Conservation (phyloP, 768 basidiomycete genomes). For the Neoboletus brunneissimus region DNA sequence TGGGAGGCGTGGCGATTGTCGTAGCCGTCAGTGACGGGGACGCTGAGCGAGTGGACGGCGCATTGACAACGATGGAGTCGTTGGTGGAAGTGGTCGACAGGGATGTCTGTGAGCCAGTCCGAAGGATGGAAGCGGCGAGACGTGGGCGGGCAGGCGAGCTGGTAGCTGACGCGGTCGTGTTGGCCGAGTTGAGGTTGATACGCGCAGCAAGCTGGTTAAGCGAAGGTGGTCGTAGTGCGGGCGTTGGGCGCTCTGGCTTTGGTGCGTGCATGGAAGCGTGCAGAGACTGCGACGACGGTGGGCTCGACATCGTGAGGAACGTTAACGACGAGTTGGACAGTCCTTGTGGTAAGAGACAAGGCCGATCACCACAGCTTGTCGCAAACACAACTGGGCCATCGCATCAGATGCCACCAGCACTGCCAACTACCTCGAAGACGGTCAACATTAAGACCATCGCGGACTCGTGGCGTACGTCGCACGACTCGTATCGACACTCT, state of each 20-base stretch:
- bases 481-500: not conserved
- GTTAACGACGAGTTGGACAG: conserved; percentile 12
- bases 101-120: conserved; percentile 57
- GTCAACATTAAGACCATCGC: not conserved
- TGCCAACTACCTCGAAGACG: not conserved
- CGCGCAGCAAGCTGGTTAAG: conserved; percentile 81
- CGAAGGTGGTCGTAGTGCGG: conserved; percentile 56
- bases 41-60: conserved; percentile 61
- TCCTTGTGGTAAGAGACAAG: conserved; percentile 15
- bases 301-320: conserved; percentile 30
- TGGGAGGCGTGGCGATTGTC: conserved; percentile 39
- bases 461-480: not conserved
- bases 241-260: conserved; percentile 37
- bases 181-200: conserved; percentile 48
- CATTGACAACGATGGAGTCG: conserved; percentile 69
- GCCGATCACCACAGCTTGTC: not conserved
- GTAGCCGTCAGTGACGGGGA: conserved; percentile 57
- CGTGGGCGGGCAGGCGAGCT: conserved; percentile 53
- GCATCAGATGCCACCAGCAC: not conserved
- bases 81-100: conserved; percentile 45
- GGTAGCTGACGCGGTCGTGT: conserved; percentile 20
- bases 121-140: conserved; percentile 68
- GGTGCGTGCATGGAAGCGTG: conserved; percentile 34
- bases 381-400: not conserved
- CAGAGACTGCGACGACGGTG: conserved; percentile 29